These are phyloP conservation scores for Xylariaceae sp. DNA, from an alignment of 2,329 filamentous ascomycete species.

Conservation along the genomic window DNA sequence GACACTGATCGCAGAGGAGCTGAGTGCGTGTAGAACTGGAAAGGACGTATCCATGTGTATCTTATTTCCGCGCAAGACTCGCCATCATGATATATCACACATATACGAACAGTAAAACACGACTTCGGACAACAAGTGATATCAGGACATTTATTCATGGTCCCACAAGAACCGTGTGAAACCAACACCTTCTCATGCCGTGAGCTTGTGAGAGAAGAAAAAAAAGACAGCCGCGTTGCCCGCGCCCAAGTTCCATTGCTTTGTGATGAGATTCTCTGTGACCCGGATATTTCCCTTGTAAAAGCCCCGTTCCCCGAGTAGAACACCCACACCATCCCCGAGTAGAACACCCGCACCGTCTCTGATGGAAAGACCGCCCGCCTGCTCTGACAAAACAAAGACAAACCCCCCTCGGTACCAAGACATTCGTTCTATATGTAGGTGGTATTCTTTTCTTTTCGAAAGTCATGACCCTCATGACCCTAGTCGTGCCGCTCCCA, in stretches of 20 bases:
- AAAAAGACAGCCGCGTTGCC: constrained; percentile 21
- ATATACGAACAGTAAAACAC: constrained; percentile 16
- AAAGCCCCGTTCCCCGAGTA: constrained; percentile 13
- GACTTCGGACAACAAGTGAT: constrained; percentile 14
- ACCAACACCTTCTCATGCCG: constrained; percentile 31
- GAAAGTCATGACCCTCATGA: constrained; percentile 44
- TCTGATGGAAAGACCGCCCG: constrained; percentile 16
- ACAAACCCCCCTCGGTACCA: constrained; percentile 28
- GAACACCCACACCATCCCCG: constrained; percentile 11
- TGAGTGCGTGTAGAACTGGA: no score
- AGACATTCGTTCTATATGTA: constrained; percentile 45
- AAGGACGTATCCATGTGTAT: no score
- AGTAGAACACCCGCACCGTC: constrained; percentile 13
- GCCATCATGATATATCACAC: constrained; percentile 9
- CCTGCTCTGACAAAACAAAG: constrained; percentile 31
- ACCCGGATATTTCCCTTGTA: constrained; percentile 24
- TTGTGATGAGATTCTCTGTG: constrained; percentile 24
- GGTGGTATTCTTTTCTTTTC: constrained; percentile 33
- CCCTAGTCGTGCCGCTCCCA: constrained; percentile 35
- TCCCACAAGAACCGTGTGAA: constrained; percentile 19
- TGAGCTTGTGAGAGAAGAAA: constrained; percentile 14
- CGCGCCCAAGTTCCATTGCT: constrained; percentile 22
- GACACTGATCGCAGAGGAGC: no score
- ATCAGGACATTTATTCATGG: constrained; percentile 28
- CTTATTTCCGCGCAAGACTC: no score